Evolutionary conservation across 2,329 filamentous ascomycete species (phyloP).

Genomic region (Hymenoscyphus linearis): DNA sequence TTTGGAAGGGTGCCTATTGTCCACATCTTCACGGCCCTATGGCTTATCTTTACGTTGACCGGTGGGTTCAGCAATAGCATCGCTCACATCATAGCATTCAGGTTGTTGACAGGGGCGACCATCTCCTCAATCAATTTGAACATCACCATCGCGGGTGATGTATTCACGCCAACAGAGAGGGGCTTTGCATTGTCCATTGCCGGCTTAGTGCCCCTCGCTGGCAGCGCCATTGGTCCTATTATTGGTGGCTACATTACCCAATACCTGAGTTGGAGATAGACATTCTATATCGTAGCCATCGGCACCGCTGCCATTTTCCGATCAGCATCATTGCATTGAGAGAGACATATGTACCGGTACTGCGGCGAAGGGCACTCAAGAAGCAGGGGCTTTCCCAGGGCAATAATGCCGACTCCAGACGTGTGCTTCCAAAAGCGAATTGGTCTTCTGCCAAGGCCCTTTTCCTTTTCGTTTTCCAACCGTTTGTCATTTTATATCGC

Average conservation of each 20-base stretch:
- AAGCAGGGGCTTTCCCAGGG: not conserved
- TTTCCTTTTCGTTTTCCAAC: slow-evolving; percentile 41
- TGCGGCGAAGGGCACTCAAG: slow-evolving; percentile 9
- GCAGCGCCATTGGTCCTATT: slow-evolving; percentile 33
- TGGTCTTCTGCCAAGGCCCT: slow-evolving; percentile 32
- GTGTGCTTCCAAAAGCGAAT: slow-evolving; percentile 30
- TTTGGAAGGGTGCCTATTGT: slow-evolving; percentile 46
- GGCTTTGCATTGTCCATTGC: slow-evolving; percentile 64
- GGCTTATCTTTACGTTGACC: slow-evolving; percentile 52
- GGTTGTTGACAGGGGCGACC: slow-evolving; percentile 48
- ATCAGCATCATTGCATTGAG: slow-evolving; percentile 5
- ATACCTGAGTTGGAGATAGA: slow-evolving; percentile 50
- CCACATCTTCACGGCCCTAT: slow-evolving; percentile 42
- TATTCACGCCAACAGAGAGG: slow-evolving; percentile 50
- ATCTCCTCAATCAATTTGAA: slow-evolving; percentile 45
- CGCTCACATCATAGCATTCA: slow-evolving; percentile 41
- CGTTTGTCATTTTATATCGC: slow-evolving; percentile 16
- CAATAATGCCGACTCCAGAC: not conserved
- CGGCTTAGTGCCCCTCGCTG: slow-evolving; percentile 38
- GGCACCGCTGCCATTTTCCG: slow-evolving; percentile 36
- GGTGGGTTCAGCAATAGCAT: slow-evolving; percentile 48
- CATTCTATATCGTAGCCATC: slow-evolving; percentile 43
- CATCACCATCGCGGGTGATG: slow-evolving; percentile 59
- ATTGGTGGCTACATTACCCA: slow-evolving; percentile 42
- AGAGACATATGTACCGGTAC: slow-evolving; percentile 28